A percentile compares a stretch with the other conserved stretches of the same genome.
Evolutionary conservation across 331 rosid species (phyloP).

Genomic region (Cydonia oblonga): DNA sequence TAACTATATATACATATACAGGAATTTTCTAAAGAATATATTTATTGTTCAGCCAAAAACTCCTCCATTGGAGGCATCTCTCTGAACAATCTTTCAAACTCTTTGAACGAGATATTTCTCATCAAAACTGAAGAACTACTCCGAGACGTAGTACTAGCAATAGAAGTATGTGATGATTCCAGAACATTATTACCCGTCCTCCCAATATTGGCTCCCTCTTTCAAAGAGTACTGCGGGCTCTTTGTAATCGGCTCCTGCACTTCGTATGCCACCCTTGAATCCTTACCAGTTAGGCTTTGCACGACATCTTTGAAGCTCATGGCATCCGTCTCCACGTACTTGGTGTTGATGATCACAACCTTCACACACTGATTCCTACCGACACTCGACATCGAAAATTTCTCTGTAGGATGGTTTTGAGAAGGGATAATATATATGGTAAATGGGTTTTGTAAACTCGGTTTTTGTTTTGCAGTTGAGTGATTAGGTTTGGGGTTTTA

Average conservation of each 20-base stretch:
- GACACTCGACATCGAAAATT: constrained; percentile 20
- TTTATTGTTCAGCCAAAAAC: constrained; percentile 14
- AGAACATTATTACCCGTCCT: neutral
- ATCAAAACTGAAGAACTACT: constrained; percentile 16
- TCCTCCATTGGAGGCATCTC: constrained; percentile 50
- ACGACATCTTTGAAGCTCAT: constrained; percentile 66
- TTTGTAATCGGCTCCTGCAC: neutral
- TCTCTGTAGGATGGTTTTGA: neutral
- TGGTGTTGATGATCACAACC: constrained; percentile 65
- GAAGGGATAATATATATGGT: neutral
- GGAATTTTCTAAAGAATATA: neutral
- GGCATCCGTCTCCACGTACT: constrained; percentile 72
- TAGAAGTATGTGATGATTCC: neutral
- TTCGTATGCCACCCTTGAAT: constrained; percentile 15
- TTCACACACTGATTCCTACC: constrained; percentile 18
- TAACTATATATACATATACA: neutral
- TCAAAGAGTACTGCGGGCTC: neutral
- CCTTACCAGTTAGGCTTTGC: constrained; percentile 69
- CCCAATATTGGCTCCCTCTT: neutral
- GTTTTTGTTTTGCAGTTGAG: neutral
- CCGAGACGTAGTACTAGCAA: neutral
- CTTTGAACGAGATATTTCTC: constrained; percentile 50
- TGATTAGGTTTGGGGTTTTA: neutral
- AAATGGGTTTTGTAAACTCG: too few relatives aligned
- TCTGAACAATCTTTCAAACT: constrained; percentile 44